Evolutionary conservation across 2,329 filamentous ascomycete species (phyloP).

Genomic region (Hypoxylon sp.): DNA sequence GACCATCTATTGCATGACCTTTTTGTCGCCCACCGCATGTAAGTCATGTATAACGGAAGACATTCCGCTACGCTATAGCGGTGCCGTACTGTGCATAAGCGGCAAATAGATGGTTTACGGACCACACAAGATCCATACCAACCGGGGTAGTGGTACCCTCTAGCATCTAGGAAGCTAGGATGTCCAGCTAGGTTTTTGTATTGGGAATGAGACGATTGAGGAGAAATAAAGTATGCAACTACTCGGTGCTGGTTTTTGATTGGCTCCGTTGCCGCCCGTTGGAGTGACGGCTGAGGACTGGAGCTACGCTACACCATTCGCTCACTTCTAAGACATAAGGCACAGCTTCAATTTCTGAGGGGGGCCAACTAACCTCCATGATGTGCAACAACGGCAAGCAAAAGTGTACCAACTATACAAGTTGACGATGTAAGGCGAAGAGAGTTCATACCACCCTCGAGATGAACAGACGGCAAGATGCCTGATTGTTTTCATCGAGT

Average conservation of each 20-base stretch:
- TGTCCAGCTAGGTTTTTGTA: constrained; percentile 19
- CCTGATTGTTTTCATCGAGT: constrained; percentile 22
- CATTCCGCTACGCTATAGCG: constrained; percentile 19
- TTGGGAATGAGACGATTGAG: constrained; percentile 29
- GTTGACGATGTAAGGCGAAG: constrained; percentile 12
- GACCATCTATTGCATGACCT: constrained; percentile 24
- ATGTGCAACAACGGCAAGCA: constrained; percentile 24
- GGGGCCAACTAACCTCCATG: constrained; percentile 17
- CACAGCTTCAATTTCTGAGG: constrained; percentile 11
- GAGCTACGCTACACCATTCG: constrained; percentile 33
- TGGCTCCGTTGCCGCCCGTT: constrained; percentile 53
- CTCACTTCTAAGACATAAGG: constrained; percentile 27
- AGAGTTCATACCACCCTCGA: constrained; percentile 13
- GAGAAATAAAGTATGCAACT: constrained; percentile 32
- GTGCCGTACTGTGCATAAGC: constrained; percentile 29
- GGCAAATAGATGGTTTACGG: constrained; percentile 23
- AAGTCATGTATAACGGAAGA: constrained; percentile 17
- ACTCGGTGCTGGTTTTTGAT: constrained; percentile 28
- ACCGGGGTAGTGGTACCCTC: constrained; percentile 10
- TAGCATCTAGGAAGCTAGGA: constrained; percentile 18
- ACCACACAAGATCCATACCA: constrained; percentile 20
- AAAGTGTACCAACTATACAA: constrained; percentile 10
- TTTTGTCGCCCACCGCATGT: constrained; percentile 32
- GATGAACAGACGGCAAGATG: constrained; percentile 22
- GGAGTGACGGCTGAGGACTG: constrained; percentile 49